These are phyloP conservation scores for Russula virescens DNA, from an alignment of 768 basidiomycete species.

Conservation along the genomic window DNA sequence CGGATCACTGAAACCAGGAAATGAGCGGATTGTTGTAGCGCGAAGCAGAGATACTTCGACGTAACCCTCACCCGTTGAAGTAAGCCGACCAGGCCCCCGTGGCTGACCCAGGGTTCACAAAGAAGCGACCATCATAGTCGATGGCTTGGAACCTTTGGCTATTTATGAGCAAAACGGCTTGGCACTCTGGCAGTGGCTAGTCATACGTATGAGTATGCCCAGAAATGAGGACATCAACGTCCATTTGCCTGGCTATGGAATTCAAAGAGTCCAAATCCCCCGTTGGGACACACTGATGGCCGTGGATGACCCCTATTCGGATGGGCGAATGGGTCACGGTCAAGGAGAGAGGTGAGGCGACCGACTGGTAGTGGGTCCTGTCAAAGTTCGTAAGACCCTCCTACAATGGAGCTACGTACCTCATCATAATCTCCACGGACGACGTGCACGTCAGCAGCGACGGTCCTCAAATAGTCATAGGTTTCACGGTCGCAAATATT, in stretches of 20 bases:
- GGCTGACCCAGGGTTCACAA: constrained; percentile 92
- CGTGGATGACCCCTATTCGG: constrained; percentile 88
- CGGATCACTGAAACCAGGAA: constrained; percentile 51
- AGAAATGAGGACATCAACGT: constrained; percentile 90
- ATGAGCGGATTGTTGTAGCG: background rate
- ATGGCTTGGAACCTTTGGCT: constrained; percentile 80
- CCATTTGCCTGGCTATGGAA: constrained; percentile 89
- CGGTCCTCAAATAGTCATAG: constrained; percentile 89
- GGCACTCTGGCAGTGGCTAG: background rate
- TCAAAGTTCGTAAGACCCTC: background rate
- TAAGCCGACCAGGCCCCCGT: constrained; percentile 91
- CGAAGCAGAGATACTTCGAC: background rate
- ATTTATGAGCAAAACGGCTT: background rate
- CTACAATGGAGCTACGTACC: constrained; percentile 39
- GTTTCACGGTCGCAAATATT: constrained; percentile 98
- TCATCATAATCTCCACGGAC: constrained; percentile 96
- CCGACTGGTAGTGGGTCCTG: constrained; percentile 38
- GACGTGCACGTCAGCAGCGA: constrained; percentile 89
- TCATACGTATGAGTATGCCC: constrained; percentile 92
- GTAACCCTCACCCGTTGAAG: constrained; percentile 50
- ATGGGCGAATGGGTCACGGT: constrained; percentile 81
- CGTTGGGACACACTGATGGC: constrained; percentile 87
- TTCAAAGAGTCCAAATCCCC: constrained; percentile 90
- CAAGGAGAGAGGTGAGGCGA: constrained; percentile 71
- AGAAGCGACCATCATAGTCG: constrained; percentile 88